Conservation (phyloP, 2,329 filamentous ascomycete genomes). For the Stagonosporopsis vannaccii region DNA sequence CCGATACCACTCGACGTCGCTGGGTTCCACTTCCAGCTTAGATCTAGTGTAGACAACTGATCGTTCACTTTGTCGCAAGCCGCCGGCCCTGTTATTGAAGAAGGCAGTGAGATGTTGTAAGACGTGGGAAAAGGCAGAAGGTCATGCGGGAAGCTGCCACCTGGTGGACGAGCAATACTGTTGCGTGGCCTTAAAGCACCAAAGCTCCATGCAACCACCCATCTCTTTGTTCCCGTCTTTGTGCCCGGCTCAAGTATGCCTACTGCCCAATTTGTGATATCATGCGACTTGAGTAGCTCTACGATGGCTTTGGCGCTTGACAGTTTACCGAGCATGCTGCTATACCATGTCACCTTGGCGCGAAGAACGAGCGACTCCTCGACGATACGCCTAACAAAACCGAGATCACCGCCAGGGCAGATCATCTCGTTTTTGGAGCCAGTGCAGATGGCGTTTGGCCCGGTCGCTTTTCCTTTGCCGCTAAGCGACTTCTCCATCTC, state of each 20-base stretch:
- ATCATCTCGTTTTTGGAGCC: constrained; percentile 88
- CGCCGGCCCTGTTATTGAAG: constrained; percentile 35
- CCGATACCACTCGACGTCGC: constrained; percentile 65
- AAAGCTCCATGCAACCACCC: constrained; percentile 92
- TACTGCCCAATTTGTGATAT: constrained; percentile 80
- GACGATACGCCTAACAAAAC: constrained; percentile 75
- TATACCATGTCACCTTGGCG: constrained; percentile 82
- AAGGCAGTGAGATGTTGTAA: constrained; percentile 53
- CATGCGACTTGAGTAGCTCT: constrained; percentile 62
- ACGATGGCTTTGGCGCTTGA: constrained; percentile 70
- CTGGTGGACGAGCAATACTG: constrained; percentile 45
- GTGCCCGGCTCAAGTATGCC: constrained; percentile 73
- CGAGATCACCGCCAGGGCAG: constrained; percentile 76
- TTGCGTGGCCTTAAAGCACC: constrained; percentile 68
- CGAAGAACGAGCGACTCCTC: constrained; percentile 69
- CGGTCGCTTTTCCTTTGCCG: constrained; percentile 69
- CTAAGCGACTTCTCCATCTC: constrained; percentile 69
- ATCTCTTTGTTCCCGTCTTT: constrained; percentile 76
- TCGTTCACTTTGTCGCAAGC: constrained; percentile 52
- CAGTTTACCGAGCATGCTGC: constrained; percentile 86
- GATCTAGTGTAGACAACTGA: constrained; percentile 63
- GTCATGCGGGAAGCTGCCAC: constrained; percentile 54
- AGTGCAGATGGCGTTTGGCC: constrained; percentile 76
- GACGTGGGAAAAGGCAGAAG: constrained; percentile 62
- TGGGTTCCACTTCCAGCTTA: constrained; percentile 71